Evolutionary conservation across 2,329 filamentous ascomycete species (phyloP).

Genomic region (Stagonosporopsis rhizophila): DNA sequence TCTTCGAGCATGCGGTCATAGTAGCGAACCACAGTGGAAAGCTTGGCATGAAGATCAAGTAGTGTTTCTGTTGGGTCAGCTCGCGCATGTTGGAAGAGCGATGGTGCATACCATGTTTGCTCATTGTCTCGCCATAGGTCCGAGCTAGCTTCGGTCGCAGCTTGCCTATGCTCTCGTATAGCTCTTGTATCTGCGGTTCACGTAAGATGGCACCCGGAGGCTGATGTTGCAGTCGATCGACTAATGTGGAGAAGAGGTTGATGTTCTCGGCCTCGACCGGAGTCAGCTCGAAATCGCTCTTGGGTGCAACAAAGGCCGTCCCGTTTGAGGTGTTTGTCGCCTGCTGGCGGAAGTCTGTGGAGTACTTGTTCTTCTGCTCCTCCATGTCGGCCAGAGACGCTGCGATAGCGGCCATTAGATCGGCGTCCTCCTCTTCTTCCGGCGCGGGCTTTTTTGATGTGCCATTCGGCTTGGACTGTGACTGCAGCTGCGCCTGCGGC

Average conservation of each 20-base stretch:
- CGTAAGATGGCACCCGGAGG: conserved; percentile 94
- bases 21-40: conserved; percentile 94
- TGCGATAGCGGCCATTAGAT: conserved; percentile 92
- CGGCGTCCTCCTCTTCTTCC: conserved; percentile 87
- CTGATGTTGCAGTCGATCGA: conserved; percentile 93
- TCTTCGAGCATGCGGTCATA: conserved; percentile 99
- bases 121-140: conserved; percentile 99
- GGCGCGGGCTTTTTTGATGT: conserved; percentile 43
- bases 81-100: too few species aligned
- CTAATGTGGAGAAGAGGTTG: conserved; percentile 90
- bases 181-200: conserved; percentile 95
- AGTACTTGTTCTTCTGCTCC: conserved; percentile 92
- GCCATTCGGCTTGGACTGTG: conserved; percentile 49
- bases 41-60: conserved; percentile 90
- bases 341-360: conserved; percentile 82
- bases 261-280: conserved; percentile 97
- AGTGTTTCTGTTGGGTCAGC: conserved; percentile 74
- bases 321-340: conserved; percentile 61
- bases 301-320: conserved; percentile 65
- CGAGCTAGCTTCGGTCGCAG: conserved; percentile 91
- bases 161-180: conserved; percentile 96
- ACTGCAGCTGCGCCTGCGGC: conserved; percentile 64
- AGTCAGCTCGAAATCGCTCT: conserved; percentile 93
- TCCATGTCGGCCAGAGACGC: conserved; percentile 97
- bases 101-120: conserved; percentile 81